A percentile compares a stretch with the other conserved stretches of the same genome.
Evolutionary conservation across 1,284 basidiomycete species (phyloP).

Genomic region (Apiotrichum veenhuisii): DNA sequence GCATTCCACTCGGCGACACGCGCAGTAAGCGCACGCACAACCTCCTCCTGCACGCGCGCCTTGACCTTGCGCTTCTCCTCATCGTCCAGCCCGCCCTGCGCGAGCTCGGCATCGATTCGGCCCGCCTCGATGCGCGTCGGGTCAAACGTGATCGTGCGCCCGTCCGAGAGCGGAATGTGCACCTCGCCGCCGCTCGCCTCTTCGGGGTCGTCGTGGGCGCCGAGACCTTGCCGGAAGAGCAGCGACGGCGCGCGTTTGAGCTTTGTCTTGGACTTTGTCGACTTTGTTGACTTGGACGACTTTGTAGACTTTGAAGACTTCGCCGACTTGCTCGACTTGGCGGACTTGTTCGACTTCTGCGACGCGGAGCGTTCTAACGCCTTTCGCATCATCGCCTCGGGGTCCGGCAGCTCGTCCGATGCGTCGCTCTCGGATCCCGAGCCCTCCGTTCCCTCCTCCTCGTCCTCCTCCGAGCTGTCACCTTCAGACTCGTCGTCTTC

Average conservation of each 20-base stretch:
- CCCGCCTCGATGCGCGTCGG: conserved; percentile 32
- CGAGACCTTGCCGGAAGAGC: conserved; percentile 34
- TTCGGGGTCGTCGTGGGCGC: neutral
- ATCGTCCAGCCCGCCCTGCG: conserved; percentile 27
- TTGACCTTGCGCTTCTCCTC: conserved; percentile 24
- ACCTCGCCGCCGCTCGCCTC: conserved; percentile 2
- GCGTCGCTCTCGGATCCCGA: conserved; percentile 24
- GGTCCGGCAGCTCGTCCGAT: conserved; percentile 41
- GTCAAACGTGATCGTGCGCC: conserved; percentile 35
- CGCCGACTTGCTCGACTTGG: neutral
- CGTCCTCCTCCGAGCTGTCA: conserved; percentile 23
- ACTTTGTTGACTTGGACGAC: conserved; percentile 35
- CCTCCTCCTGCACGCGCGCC: conserved; percentile 23
- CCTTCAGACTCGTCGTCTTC: conserved; percentile 15
- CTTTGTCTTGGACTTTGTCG: neutral
- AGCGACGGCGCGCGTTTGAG: conserved; percentile 16
- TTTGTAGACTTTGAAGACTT: conserved; percentile 27
- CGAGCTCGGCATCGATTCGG: conserved; percentile 36
- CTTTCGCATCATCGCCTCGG: conserved; percentile 33
- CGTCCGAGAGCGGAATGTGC: conserved; percentile 32
- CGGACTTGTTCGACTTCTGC: neutral
- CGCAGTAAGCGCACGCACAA: conserved; percentile 26
- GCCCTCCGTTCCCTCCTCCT: neutral
- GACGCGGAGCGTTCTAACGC: conserved; percentile 25
- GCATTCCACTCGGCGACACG: conserved; percentile 35